Evolutionary conservation across 805 yeast species (phyloP), one percentile per base, ranked within the genome.

Genomic region (Myxozyma lipomycoides): DNA sequence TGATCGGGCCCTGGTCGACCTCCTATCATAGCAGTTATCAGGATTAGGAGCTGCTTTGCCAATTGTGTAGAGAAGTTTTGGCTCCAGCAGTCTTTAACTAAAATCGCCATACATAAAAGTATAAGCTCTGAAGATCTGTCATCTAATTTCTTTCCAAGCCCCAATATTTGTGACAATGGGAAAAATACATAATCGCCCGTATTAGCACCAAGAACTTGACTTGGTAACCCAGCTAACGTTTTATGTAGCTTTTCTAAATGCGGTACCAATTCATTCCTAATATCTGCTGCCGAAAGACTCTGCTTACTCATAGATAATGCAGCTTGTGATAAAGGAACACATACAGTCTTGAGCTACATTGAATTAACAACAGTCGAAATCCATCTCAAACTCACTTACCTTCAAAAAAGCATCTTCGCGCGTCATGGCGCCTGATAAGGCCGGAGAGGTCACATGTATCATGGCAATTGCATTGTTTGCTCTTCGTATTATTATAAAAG

Each of bases 171-270:
- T 1, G 80, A 74, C 2, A 83, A 59, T 0, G 89, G 88, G 10
- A 79, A 74, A 64, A 81, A 81, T 1, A 82, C 71, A 51, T 82
- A 81, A 53, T 82, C 85, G 0, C 84, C 84, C 18, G 82, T 61
- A 10, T 48, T 46, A 10, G 58, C 46, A 43, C 56, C 60, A 40
- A 45, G 49, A n/a, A 30, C 43, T 7, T 24, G 48, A 6, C 39
- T 25, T 32, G 57, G 45, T 39, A 40, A 30, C 34, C 46, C 30
- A 51, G 21, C 30, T 30, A 51, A 21, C 4, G 50, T 18, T 21
- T 25, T 24, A 7, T 22, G 45, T 18, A 35, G 15, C 19, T 35
- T 15, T 21, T 28, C 12, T 12, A 28, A 28, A 28, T 28, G 12
- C 12, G 32, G 32, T 28, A 28, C 7, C 7, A 28, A 7, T 7